These are phyloP conservation scores for Phytopythium litorale DNA, from an alignment of 352 stramenopile species.

Conservation along the genomic window DNA sequence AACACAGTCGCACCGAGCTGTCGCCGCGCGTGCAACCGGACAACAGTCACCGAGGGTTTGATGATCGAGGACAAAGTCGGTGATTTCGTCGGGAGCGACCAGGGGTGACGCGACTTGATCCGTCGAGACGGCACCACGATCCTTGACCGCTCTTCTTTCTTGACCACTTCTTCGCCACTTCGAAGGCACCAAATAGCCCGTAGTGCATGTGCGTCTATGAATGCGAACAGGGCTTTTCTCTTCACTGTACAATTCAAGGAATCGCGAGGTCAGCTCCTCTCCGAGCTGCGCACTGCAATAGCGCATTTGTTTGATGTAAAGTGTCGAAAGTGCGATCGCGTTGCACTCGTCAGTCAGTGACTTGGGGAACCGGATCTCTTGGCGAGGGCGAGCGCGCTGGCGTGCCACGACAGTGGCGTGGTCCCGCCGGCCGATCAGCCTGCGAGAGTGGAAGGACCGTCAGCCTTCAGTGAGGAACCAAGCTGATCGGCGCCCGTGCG, in stretches of 20 bases:
- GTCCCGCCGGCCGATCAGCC: not conserved
- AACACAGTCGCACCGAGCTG: not conserved
- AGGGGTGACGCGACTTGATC: not conserved
- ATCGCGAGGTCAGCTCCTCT: too few relatives aligned
- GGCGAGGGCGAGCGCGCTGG: not conserved
- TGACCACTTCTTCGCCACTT: not conserved
- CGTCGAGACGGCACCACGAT: not conserved
- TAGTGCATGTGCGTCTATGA: too few relatives aligned
- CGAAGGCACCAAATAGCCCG: too few relatives aligned
- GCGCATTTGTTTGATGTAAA: not conserved
- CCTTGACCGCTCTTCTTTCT: not conserved
- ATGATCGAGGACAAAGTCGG: conserved; percentile 5
- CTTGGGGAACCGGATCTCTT: not conserved
- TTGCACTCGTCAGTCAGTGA: not conserved
- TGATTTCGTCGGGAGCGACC: not conserved
- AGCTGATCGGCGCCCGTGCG: not conserved
- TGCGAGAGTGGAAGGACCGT: not conserved
- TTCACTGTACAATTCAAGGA: too few relatives aligned
- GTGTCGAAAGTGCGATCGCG: not conserved
- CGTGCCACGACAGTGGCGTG: not conserved
- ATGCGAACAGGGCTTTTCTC: not conserved
- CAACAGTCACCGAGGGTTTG: conserved; percentile 5
- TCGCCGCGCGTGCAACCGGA: not conserved
- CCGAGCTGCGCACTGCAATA: not conserved
- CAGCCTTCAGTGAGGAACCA: too few relatives aligned